Conservation (phyloP, 352 stramenopile species). For the Phytophthora uliginosa region DNA sequence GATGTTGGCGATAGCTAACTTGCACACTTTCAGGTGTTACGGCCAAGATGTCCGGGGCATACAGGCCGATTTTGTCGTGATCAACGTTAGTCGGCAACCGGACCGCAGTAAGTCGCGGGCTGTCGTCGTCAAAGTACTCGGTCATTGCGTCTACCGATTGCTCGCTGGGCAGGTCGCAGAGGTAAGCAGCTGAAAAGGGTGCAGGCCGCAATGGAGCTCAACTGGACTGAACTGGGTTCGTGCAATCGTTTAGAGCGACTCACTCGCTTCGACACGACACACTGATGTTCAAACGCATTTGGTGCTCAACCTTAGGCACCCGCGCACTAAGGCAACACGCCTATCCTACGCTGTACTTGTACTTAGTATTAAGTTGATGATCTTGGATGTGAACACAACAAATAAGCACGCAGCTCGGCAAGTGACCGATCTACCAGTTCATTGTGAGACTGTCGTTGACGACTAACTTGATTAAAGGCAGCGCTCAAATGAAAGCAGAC, state of each 20-base stretch:
- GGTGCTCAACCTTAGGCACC: conserved; percentile 2
- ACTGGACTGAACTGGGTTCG: conserved; percentile 21
- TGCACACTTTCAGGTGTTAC: not conserved
- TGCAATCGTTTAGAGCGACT: not conserved
- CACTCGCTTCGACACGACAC: not conserved
- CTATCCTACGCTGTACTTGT: not conserved
- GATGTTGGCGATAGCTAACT: conserved; percentile 20
- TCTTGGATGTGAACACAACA: not conserved
- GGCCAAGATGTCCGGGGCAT: conserved; percentile 1
- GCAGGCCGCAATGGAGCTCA: not conserved
- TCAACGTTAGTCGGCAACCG: not conserved
- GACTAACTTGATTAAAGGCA: not conserved
- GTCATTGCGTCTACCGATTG: conserved; percentile 3
- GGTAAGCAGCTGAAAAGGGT: not conserved
- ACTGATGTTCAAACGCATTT: not conserved
- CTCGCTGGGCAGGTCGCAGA: not conserved
- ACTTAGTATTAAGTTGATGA: not conserved
- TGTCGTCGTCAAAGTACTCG: conserved; percentile 16
- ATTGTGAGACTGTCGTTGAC: not conserved
- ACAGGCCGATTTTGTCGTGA: conserved; percentile 9
- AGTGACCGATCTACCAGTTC: not conserved
- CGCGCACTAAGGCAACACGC: not conserved
- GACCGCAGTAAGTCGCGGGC: conserved; percentile 4
- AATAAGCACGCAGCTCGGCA: not conserved
- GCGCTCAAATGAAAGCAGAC: not conserved